Base-by-base conservation (phyloP, 345 rosid genomes). In the Hypericum androsaemum region DNA sequence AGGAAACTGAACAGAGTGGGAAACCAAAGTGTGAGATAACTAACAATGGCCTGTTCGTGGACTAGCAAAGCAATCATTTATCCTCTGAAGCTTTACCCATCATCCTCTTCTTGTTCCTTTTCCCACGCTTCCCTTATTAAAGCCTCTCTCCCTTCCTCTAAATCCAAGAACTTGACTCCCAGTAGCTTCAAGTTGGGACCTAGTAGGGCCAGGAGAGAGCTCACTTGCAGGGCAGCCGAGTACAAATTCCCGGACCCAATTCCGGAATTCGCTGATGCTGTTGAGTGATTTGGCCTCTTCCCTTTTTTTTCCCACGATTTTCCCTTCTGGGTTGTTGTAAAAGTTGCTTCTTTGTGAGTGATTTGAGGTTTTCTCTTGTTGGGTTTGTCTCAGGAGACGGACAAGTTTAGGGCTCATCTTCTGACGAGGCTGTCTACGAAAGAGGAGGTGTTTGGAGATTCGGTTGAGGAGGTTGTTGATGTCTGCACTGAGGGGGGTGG, bases 241-340 rank as follows among this genome's bases (percentile, higher is more conserved):
- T 84, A 84, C 73, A 74, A 77, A 62, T 87, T 87, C 55, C 96
- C 95, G 0, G 94, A 84, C 75, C 89, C 95, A 11, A 87, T 87
- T 64, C 89, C 96, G 2, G 95, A 87, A 65, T 90, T 90, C 58
- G 89, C 96, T 28, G 86, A 74, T 62, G 70, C 76, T 3, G 98
- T 84, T 41, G 16, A 12, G 6, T 43, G 15, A n/a, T 5, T n/a
- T 35, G n/a, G 1, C 38, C 14, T 40, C 14, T 41, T 22, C 4
- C 32, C 32, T 22, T 40, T 41, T n/a, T 43, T n/a, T n/a, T n/a
- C n/a, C n/a, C n/a, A n/a, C n/a, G n/a, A 8, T 8, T 11, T 32
- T 10, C 35, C 4, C 5, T 12, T 28, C 40, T 52, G 46, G 32
- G 12, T 14, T 1, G 12, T 45, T 41, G 6, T 43, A 22, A 22